These are phyloP conservation scores for Heterobasidion annosum DNA, from an alignment of 1,284 basidiomycete species.

Conservation along the genomic window DNA sequence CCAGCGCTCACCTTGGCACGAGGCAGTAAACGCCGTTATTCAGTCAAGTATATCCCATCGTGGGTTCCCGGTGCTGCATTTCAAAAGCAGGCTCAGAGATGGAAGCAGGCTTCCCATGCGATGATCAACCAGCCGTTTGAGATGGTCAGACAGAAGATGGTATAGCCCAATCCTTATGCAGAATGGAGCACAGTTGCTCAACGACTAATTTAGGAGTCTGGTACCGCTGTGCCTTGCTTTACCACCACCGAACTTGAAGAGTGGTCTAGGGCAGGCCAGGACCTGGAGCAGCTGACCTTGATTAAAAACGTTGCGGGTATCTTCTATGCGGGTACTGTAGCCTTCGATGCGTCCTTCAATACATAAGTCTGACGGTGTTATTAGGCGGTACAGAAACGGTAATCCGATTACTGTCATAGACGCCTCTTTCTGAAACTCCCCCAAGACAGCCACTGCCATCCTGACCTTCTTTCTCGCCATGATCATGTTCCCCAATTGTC, in stretches of 20 bases:
- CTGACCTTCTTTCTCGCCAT: conserved; percentile 3
- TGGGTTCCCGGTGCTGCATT: conserved; percentile 10
- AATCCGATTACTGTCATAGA: background rate
- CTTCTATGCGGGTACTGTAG: conserved; percentile 9
- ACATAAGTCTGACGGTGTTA: background rate
- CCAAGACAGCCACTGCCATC: background rate
- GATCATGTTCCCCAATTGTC: conserved; percentile 2
- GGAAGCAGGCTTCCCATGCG: background rate
- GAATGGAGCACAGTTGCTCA: background rate
- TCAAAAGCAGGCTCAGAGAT: background rate
- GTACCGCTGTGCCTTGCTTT: background rate
- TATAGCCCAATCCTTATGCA: background rate
- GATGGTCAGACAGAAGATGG: background rate
- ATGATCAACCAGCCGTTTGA: background rate
- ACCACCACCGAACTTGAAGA: background rate
- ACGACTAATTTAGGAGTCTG: background rate
- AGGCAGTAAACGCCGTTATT: background rate
- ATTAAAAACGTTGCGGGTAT: background rate
- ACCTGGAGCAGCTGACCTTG: background rate
- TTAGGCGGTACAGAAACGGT: conserved; percentile 15
- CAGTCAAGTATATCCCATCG: background rate
- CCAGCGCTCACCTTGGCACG: background rate
- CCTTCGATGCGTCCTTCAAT: background rate
- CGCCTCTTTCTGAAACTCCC: background rate
- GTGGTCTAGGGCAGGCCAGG: background rate